A percentile compares a stretch with the other conserved stretches of the same genome.
Conservation (phyloP, 139 green algal species). For the Micromonas commoda region DNA sequence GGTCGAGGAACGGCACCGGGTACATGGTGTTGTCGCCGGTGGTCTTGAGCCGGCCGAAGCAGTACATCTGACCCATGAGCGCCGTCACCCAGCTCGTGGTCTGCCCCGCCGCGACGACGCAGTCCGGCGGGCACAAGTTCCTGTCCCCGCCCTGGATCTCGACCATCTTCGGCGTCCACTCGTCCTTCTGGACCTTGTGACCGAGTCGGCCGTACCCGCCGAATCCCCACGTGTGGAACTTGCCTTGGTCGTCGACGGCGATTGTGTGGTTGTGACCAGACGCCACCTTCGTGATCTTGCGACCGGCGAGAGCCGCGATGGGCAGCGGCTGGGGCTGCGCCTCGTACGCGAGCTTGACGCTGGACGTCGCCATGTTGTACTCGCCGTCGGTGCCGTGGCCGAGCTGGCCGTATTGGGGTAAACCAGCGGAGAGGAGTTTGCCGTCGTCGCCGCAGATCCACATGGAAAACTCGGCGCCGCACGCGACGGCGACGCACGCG, state of each 20-base stretch:
- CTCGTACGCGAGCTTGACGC: conserved; percentile 83
- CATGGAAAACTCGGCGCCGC: conserved; percentile 85
- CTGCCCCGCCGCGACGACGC: conserved; percentile 56
- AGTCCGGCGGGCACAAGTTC: conserved; percentile 32
- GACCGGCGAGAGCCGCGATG: conserved; percentile 50
- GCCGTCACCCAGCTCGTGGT: conserved; percentile 29
- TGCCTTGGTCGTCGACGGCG: conserved; percentile 47
- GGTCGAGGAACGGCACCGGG: conserved; percentile 63
- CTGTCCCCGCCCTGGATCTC: conserved; percentile 36
- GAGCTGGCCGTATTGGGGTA: conserved; percentile 86
- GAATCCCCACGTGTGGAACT: conserved; percentile 69
- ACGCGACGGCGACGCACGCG: conserved; percentile 52
- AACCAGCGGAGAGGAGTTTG: conserved; percentile 50
- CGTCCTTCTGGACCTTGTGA: conserved; percentile 71
- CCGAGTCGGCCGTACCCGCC: conserved; percentile 78
- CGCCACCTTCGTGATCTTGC: conserved; percentile 56
- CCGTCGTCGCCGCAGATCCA: conserved; percentile 49
- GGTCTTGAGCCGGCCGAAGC: conserved; percentile 86
- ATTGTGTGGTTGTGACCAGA: conserved; percentile 79
- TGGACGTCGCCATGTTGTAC: conserved; percentile 55
- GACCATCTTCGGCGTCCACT: conserved; percentile 41
- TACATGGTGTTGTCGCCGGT: conserved; percentile 87
- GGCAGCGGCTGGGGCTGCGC: conserved; percentile 65
- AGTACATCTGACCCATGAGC: conserved; percentile 65
- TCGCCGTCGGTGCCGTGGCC: conserved; percentile 81